Conservation (phyloP, 345 rosid genomes). For the Sonneratia alba region DNA sequence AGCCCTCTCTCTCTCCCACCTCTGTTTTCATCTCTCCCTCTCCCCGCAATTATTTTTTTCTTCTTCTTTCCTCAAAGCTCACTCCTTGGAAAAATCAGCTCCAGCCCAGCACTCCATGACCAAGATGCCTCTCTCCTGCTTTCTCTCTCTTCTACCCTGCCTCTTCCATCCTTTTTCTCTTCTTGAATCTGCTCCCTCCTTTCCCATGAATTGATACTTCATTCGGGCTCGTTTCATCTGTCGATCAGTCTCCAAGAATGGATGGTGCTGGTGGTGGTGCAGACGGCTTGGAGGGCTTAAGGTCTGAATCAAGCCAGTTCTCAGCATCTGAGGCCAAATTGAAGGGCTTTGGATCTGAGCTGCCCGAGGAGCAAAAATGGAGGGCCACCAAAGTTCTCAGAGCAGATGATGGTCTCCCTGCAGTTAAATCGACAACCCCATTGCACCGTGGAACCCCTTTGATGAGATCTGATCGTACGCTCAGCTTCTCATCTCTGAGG, state of each 20-base stretch:
- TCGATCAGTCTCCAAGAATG: too few relatives aligned
- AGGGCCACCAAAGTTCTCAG: slow-evolving; percentile 40
- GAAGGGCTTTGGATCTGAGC: slow-evolving; percentile 52
- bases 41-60: too few relatives aligned
- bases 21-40: too few relatives aligned
- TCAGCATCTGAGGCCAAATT: slow-evolving; percentile 24
- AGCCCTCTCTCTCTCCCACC: too few relatives aligned
- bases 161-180: too few relatives aligned
- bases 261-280: too few relatives aligned
- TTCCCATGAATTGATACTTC: too few relatives aligned
- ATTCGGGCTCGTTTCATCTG: too few relatives aligned
- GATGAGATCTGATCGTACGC: slow-evolving; percentile 30
- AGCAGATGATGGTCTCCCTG: slow-evolving; percentile 18
- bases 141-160: too few relatives aligned
- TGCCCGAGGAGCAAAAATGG: slow-evolving; percentile 46
- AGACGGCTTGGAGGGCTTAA: neutral
- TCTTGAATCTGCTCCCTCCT: too few relatives aligned
- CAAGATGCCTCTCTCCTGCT: neutral
- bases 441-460: neutral
- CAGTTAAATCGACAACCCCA: slow-evolving; percentile 14
- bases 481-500: slow-evolving; percentile 49
- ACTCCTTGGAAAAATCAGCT: neutral
- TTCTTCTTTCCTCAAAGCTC: neutral
- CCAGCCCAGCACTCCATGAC: neutral
- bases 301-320: slow-evolving; percentile 37